Base-by-base conservation (phyloP, 1,284 basidiomycete genomes). In the Phenoliferia sp. region DNA sequence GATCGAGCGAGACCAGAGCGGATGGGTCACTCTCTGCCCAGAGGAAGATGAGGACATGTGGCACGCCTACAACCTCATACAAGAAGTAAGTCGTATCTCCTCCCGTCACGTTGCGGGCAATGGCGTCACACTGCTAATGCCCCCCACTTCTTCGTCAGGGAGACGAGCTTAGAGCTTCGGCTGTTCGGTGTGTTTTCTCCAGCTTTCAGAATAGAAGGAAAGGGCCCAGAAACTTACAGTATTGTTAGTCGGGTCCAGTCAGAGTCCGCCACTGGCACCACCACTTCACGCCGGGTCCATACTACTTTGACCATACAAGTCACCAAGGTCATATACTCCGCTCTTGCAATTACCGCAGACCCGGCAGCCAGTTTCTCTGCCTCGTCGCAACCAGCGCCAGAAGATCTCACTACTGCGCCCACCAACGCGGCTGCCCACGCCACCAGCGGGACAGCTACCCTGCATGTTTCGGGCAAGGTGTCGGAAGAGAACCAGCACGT, bases 41-140 rank as follows among this genome's bases (percentile, higher is more conserved):
- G 70, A 97, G 79, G 92, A 95, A 76, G 92, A 96, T 75, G 96
- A 99, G 81, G 96, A 99, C 80, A 96, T 99, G 89, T 99, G 95
- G 92, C 95, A 99, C 83, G 84, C 97, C n/a, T 98, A 98, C 81
- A 98, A 99, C 81, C 84, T 99, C 66, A 95, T 99, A 66, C 86
- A 90, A 71, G 84, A 88, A 79, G 85, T 85, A 69, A 76, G 80
- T 77, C 67, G 29, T 29, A 2, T 32, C 9, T 12, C 39, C 12
- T 22, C 12, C 39, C 12, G 39, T 22, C 39, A 22, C 39, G 12
- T 12, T 12, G 22, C 39, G 39, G 12, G 12, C 39, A 12, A 12
- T 22, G 12, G 39, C 39, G n/a, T 44, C 39, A 44, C 39, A 22
- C 39, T 44, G 12, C 12, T 22, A 22, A 12, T 44, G 59, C 58